Evolutionary conservation across 768 basidiomycete species (phyloP).

Genomic region (Mycena crocata): DNA sequence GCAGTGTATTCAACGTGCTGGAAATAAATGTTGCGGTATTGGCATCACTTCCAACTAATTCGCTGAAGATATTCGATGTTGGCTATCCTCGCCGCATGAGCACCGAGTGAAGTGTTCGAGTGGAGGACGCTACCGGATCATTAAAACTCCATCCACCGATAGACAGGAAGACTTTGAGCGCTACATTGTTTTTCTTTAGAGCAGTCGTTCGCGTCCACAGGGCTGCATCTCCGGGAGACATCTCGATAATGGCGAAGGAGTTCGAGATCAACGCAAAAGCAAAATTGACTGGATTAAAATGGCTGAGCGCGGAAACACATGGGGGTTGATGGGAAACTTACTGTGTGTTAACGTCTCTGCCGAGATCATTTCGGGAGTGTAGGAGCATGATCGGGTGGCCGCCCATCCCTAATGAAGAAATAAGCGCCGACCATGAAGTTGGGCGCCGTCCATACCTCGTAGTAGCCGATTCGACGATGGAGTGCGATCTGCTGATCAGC

Average conservation of each 20-base stretch:
- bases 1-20: conserved; percentile 25
- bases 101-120: not conserved
- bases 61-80: conserved; percentile 37
- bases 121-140: conserved; percentile 22
- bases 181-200: conserved; percentile 37
- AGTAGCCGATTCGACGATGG: conserved; percentile 40
- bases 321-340: conserved; percentile 28
- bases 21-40: conserved; percentile 34
- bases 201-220: conserved; percentile 39
- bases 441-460: conserved; percentile 25
- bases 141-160: conserved; percentile 45
- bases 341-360: conserved; percentile 37
- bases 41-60: conserved; percentile 33
- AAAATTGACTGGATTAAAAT: not conserved
- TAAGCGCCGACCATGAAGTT: not conserved
- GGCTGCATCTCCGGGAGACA: conserved; percentile 35
- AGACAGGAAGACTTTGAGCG: conserved; percentile 40
- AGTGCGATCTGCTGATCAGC: conserved; percentile 37
- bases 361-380: conserved; percentile 36
- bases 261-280: conserved; percentile 39
- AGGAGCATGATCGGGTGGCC: conserved; percentile 27
- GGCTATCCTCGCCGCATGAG: conserved; percentile 18
- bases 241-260: conserved; percentile 36
- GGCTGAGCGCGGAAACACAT: not conserved
- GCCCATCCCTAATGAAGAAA: conserved; percentile 16